Percentiles rank a stretch among this genome's conserved stretches.
Conservation (phyloP, 345 rosid species). For the Pistacia vera region DNA sequence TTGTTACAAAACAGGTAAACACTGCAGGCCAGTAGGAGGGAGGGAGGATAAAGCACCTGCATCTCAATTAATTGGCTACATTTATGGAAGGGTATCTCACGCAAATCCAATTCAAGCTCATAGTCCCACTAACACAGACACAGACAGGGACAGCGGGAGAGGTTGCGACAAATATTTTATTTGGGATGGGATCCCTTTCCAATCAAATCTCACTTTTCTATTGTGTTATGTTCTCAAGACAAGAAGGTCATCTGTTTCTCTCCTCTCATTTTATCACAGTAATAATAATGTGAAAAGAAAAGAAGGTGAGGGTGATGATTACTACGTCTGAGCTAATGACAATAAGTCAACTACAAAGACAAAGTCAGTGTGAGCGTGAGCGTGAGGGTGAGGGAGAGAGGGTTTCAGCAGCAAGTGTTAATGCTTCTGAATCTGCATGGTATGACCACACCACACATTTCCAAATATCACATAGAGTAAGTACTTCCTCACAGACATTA, state of each 20-base stretch:
- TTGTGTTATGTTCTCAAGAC: conserved; percentile 13
- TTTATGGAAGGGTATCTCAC: conserved; percentile 13
- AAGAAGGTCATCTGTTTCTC: not conserved
- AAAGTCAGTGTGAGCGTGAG: not conserved
- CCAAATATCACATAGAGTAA: not conserved
- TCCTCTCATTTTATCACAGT: not conserved
- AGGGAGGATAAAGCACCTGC: conserved; percentile 7
- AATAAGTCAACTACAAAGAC: not conserved
- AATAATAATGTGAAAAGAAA: not conserved
- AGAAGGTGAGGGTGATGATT: not conserved
- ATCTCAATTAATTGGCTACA: not conserved
- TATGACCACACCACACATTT: not conserved
- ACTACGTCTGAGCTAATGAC: not conserved
- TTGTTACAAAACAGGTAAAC: conserved; percentile 18
- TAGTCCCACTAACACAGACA: not conserved
- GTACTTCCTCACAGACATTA: no score
- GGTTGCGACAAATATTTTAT: not conserved
- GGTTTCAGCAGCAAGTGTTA: not conserved
- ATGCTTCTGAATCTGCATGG: not conserved
- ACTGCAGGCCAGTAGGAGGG: not conserved
- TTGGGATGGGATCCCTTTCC: not conserved
- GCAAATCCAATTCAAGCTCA: not conserved
- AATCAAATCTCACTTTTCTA: conserved; percentile 14
- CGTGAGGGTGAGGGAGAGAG: not conserved
- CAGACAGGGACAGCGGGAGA: not conserved